Base-by-base conservation (phyloP, 2,329 filamentous ascomycete species). In the Xylariales sp. region DNA sequence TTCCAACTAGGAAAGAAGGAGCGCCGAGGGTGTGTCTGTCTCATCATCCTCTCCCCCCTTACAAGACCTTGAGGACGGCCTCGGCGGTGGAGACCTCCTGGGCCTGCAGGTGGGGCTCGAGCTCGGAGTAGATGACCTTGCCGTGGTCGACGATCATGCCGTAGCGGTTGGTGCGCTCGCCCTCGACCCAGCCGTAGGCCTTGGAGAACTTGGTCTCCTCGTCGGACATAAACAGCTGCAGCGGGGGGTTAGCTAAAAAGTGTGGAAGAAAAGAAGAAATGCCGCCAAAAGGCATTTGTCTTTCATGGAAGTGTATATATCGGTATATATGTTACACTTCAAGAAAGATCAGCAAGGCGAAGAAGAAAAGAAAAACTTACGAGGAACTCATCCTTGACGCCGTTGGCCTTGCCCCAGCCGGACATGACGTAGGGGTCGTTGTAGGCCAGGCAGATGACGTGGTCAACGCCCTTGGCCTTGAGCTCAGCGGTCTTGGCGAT, bases 351-450 rank as follows among this genome's bases (percentile, higher is more conserved):
- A 19, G 17, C 20, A 6, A 15, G 17, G 14, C 6, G 6, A 33
- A 17, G 30, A 12, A 17, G 30, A 33, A 17, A 10, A 11, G 30
- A 15, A 33, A 17, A 17, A 18, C 70, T 51, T 49, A 74, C 71
- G 45, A 76, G 70, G 40, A 61, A 71, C 52, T 90, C 82, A 47
- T 80, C 78, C 54, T 75, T 81, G 55, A 89, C 72, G 34, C 73
- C 72, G 65, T 93, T 90, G 57, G 88, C 86, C 76, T 93, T 93
- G 65, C 80, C 83, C 86, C 85, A 91, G 35, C 84, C 86, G 53
- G 78, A 83, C 87, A 91, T 91, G 61, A 93, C 88, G 57, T 73
- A 91, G 45, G 81, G 70, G 63, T 94, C 88, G 64, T 94, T 94
- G 69, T 70, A 82, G 42, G 86, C 86, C 55, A 93, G 81, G 55